These are phyloP conservation scores for Moesziomyces aphidis DNA, from an alignment of 1,284 basidiomycete genomes.

Conservation along the genomic window DNA sequence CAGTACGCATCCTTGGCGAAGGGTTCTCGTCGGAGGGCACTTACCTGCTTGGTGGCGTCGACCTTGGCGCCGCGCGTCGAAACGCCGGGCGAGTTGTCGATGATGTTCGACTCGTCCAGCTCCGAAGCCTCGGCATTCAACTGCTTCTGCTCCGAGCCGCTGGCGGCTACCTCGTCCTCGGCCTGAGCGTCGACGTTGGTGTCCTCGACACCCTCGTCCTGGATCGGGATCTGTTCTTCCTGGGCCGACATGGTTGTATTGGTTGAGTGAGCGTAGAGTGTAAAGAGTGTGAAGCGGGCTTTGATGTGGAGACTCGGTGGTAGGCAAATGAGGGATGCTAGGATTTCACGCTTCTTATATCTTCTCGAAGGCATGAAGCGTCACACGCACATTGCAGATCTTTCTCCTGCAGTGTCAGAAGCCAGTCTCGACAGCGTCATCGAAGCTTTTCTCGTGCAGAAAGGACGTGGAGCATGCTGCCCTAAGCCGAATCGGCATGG, in stretches of 20 bases:
- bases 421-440: slow-evolving; percentile 5
- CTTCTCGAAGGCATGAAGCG: slow-evolving; percentile 1
- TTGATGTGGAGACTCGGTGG: neutral
- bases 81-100: slow-evolving; percentile 50
- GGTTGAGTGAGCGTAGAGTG: slow-evolving; percentile 10
- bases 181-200: slow-evolving; percentile 50
- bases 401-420: neutral
- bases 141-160: slow-evolving; percentile 40
- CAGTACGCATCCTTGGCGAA: neutral
- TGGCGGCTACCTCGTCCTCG: slow-evolving; percentile 36
- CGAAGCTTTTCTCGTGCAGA: neutral
- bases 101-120: slow-evolving; percentile 51
- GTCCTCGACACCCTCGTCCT: slow-evolving; percentile 45
- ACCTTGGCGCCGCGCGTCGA: slow-evolving; percentile 48
- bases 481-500: too few relatives aligned
- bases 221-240: slow-evolving; percentile 42
- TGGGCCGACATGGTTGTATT: slow-evolving; percentile 35
- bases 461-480: too few relatives aligned
- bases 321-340: neutral
- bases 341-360: slow-evolving; percentile 12
- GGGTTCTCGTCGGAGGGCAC: slow-evolving; percentile 3
- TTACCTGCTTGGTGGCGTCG: slow-evolving; percentile 50
- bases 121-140: slow-evolving; percentile 36
- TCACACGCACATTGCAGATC: slow-evolving; percentile 14
- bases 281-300: neutral